These are phyloP conservation scores for Urtica urens DNA, from an alignment of 306 rosid genomes.

Conservation along the genomic window DNA sequence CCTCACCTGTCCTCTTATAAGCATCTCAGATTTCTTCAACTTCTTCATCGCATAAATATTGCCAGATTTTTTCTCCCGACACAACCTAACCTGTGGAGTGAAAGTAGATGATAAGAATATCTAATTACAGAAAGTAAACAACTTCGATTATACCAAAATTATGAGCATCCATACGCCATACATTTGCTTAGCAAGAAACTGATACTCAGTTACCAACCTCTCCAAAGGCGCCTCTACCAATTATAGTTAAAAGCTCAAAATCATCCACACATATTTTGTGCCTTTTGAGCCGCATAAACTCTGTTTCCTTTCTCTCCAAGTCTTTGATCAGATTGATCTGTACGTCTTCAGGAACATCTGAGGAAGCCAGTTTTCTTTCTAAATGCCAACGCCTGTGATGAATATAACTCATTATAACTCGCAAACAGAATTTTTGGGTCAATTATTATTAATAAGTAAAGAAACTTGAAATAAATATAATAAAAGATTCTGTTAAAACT, in stretches of 20 bases:
- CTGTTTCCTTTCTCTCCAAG: constrained; percentile 94
- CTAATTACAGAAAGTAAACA: too few species aligned
- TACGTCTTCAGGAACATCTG: constrained; percentile 88
- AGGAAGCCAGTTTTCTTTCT: constrained; percentile 79
- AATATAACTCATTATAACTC: constrained; percentile 14
- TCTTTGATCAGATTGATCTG: constrained; percentile 81
- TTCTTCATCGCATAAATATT: constrained; percentile 96
- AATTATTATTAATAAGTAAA: too few species aligned
- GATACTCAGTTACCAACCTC: constrained; percentile 55
- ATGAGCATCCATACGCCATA: background rate
- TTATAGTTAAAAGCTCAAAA: constrained; percentile 89
- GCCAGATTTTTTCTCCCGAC: constrained; percentile 99
- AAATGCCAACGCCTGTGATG: constrained; percentile 76
- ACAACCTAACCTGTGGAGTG: constrained; percentile 73
- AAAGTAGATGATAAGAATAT: constrained; percentile 18
- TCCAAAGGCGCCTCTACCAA: constrained; percentile 98
- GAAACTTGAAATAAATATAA: too few species aligned
- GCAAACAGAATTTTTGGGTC: too few species aligned
- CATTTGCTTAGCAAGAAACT: background rate
- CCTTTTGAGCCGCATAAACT: constrained; percentile 91
- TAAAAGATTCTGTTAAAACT: too few species aligned
- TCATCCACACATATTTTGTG: constrained; percentile 89
- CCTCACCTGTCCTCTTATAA: constrained; percentile 92
- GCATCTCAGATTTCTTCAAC: constrained; percentile 97
- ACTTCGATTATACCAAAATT: too few species aligned